Conservation (phyloP, 1,284 basidiomycete genomes). For the Inonotus obliquus region DNA sequence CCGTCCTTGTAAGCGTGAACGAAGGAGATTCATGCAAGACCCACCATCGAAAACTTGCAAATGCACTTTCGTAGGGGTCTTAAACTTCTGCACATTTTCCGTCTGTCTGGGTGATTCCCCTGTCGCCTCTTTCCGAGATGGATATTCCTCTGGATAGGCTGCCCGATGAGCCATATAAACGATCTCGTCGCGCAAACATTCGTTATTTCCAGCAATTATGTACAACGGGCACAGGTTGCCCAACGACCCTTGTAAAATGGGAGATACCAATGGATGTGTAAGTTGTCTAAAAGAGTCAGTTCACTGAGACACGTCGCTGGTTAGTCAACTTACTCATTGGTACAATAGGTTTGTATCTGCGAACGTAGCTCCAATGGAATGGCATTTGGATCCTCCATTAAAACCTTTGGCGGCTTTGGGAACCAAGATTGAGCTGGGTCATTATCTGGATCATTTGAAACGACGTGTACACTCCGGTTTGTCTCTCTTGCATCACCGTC, state of each 20-base stretch:
- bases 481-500: background rate
- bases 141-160: constrained; percentile 69
- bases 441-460: constrained; percentile 16
- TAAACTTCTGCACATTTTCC: constrained; percentile 51
- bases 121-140: constrained; percentile 54
- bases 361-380: constrained; percentile 47
- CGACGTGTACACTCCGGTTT: background rate
- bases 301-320: background rate
- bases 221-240: constrained; percentile 81
- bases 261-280: constrained; percentile 77
- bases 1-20: no score
- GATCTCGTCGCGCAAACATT: constrained; percentile 81
- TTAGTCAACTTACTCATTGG: constrained; percentile 51
- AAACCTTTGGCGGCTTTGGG: constrained; percentile 53
- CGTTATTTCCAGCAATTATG: constrained; percentile 74
- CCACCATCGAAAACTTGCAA: constrained; percentile 65
- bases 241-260: constrained; percentile 70
- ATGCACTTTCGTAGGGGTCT: constrained; percentile 73
- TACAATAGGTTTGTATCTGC: constrained; percentile 83
- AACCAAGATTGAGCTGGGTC: constrained; percentile 42
- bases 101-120: constrained; percentile 42
- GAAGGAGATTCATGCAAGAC: background rate
- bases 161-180: constrained; percentile 82
- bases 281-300: constrained; percentile 49
- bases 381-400: constrained; percentile 46